Percentiles rank a stretch among this genome's conserved stretches.
These are phyloP conservation scores for Diutina mesorugosa DNA, from an alignment of 1,139 yeast genomes.

Conservation along the genomic window DNA sequence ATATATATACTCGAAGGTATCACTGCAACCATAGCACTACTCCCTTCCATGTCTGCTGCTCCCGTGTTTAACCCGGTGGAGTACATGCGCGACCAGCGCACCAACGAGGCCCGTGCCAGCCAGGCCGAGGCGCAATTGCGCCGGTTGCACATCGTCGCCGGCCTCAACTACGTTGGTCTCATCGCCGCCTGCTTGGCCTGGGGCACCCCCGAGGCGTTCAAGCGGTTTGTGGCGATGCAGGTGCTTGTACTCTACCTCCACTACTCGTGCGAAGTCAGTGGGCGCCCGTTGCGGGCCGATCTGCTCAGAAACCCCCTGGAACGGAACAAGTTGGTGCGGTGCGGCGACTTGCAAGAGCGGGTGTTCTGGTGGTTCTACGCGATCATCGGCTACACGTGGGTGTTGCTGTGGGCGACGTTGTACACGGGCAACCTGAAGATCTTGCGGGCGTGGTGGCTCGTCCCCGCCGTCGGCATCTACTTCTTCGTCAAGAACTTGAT, in stretches of 20 bases:
- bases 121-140: not conserved
- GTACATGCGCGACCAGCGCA: constrained; percentile 1
- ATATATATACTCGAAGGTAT: no score
- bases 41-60: not conserved
- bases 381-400: not conserved
- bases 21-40: no score
- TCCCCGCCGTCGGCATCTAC: not conserved
- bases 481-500: not conserved
- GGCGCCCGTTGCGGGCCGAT: not conserved
- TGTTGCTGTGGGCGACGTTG: not conserved
- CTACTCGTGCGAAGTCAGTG: not conserved
- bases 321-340: not conserved
- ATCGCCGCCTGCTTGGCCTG: not conserved
- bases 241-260: not conserved
- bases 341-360: not conserved
- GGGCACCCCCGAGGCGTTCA: not conserved
- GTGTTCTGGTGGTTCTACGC: not conserved
- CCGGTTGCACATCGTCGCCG: not conserved
- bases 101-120: not conserved
- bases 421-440: not conserved
- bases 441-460: not conserved
- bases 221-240: not conserved
- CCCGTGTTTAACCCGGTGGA: not conserved
- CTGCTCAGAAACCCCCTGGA: not conserved
- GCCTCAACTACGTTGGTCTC: not conserved